Evolutionary conservation across 2,329 filamentous ascomycete genomes (phyloP), one percentile per base, ranked within the genome.

Genomic region (Dissoconium aciculare): DNA sequence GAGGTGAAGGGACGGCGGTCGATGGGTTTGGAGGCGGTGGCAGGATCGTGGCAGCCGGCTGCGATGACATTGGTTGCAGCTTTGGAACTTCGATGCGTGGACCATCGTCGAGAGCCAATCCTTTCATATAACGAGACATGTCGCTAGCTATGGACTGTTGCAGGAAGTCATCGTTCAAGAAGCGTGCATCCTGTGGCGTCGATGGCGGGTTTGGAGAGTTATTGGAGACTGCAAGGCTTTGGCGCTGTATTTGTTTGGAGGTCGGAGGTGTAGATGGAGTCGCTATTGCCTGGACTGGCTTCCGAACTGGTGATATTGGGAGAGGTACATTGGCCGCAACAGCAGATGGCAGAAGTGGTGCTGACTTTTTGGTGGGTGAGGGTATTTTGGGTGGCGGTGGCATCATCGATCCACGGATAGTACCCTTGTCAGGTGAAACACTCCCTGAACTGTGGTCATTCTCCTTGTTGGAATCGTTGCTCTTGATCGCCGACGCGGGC

Each of bases 141-240:
- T 56, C 55, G 14, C 52, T 55, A 32, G 58, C 58, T 27, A 64
- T 63, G 5, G 55, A 57, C 27, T 60, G 57, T 41, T 65, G 62
- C n/a, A 64, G 43, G 33, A 59, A 63, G 19, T 63, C 60, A 32
- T 64, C 60, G 30, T 55, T 56, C 15, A 53, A 37, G n/a, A 49
- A 30, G 15, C 47, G 42, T 16, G 50, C 47, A 9, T 44, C 44
- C 11, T 47, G 43, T 12, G 47, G 51, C 11, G 51, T 51, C 5
- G 45, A 47, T 14, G 51, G 44, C 17, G 50, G 45, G 32, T 40
- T 47, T 26, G 42, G 48, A 4, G 42, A 53, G 15, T 49, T 44
- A 17, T 48, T 47, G 11, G 41, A 40, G 25, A 45, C 19, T 8
- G 19, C 19, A 8, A n/a, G 19, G 50, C 28, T 51, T 40, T 38